Conservation (phyloP, 495 filamentous ascomycete genomes). For the Podospora pseudoanserina region DNA sequence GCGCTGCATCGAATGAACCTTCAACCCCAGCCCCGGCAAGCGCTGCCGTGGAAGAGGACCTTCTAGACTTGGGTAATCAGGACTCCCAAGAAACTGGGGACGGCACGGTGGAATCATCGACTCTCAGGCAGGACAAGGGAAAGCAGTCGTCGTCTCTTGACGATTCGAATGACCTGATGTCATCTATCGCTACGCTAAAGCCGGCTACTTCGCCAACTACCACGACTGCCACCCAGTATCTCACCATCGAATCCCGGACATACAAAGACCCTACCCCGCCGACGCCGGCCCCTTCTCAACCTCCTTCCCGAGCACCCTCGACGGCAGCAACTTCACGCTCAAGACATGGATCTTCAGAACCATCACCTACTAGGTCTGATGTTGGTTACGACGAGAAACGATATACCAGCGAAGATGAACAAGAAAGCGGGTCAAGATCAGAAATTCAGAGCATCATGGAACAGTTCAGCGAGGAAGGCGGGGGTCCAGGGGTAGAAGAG, state of each 20-base stretch:
- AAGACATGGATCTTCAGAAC: conserved; percentile 36
- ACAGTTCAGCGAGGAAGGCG: conserved; percentile 66
- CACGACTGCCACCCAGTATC: conserved; percentile 36
- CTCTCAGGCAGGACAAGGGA: neutral
- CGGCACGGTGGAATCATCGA: neutral
- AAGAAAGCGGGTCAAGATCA: conserved; percentile 65
- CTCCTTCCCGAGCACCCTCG: conserved; percentile 49
- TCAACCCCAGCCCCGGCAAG: neutral
- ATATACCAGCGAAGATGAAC: conserved; percentile 51
- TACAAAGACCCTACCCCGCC: conserved; percentile 65
- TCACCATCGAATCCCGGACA: conserved; percentile 38
- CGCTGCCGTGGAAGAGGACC: conserved; percentile 16
- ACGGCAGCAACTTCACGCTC: conserved; percentile 33
- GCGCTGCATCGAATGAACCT: neutral
- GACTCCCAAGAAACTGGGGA: neutral
- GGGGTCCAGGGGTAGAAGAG: conserved; percentile 64
- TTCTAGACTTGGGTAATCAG: conserved; percentile 15
- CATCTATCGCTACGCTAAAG: conserved; percentile 51
- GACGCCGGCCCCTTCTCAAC: conserved; percentile 51
- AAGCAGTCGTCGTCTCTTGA: conserved; percentile 15
- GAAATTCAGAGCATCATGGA: conserved; percentile 98
- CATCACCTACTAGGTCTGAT: conserved; percentile 57
- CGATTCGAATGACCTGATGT: conserved; percentile 41
- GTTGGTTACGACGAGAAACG: conserved; percentile 52
- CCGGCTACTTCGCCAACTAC: conserved; percentile 35